Evolutionary conservation across 192 early-diverging fungal species (phyloP), one percentile per base, ranked within the genome.

Genomic region (Rhizophagus clarus): DNA sequence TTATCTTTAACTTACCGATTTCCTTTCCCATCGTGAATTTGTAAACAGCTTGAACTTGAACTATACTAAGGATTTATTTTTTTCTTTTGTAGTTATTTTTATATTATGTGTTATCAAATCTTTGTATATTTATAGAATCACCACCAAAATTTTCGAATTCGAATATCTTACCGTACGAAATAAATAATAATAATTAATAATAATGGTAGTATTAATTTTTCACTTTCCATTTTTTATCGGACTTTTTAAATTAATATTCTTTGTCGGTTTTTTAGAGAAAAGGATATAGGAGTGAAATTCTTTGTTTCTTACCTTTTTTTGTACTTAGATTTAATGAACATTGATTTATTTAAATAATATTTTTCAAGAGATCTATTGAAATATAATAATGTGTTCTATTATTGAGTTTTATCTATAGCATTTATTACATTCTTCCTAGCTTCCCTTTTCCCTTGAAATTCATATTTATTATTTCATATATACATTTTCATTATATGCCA

Each of bases 41-140:
- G n/a, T 56, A 14, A 64, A 51, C 28, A 75, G 74, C 74, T 75
- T 31, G 56, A 75, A 61, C 56, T 75, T 26, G 74, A 75, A 62
- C 26, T 75, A 61, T 75, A 75, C 20, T 75, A 61, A 61, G 22
- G 12, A 66, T 42, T 11, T 11, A 42, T 12, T 12, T 45, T 45
- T 45, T 45, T 3, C 42, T 45, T 64, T 28, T 29, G n/a, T 64
- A 28, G n/a, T 64, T 64, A 64, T 64, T 7, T 69, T 28, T 69
- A 34, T 69, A 31, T 37, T 37, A 37, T 12, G 20, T 69, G 28
- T 20, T 37, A 32, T 67, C 10, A 14, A 29, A 15, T 67, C 28
- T 67, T n/a, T 69, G 67, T 69, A 69, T 37, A 69, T 64, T 31
- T 66, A 17, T 29, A 66, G 24, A 66, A 11, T 56, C 51, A 56